These are phyloP conservation scores for Coniochaeta pulveracea DNA, from an alignment of 2,329 filamentous ascomycete genomes.

Conservation along the genomic window DNA sequence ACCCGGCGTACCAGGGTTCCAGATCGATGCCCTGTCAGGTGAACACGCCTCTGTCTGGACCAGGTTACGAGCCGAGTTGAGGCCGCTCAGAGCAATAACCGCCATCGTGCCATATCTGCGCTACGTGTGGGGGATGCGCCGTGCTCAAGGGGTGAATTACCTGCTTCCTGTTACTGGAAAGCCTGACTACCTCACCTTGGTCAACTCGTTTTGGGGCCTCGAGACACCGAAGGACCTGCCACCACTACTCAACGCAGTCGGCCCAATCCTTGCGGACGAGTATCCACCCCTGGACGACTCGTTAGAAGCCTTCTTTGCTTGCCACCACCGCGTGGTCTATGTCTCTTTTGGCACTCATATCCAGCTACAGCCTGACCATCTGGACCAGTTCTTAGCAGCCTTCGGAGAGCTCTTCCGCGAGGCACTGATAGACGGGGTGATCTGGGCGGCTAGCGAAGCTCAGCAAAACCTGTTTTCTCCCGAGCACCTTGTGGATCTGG, in stretches of 20 bases:
- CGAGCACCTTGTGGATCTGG: slow-evolving; percentile 9
- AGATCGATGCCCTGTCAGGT: slow-evolving; percentile 24
- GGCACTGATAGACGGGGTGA: slow-evolving; percentile 24
- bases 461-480: slow-evolving; percentile 11
- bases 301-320: slow-evolving; percentile 17
- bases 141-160: slow-evolving; percentile 19
- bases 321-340: slow-evolving; percentile 23
- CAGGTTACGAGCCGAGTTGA: slow-evolving; percentile 23
- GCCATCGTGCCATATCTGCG: slow-evolving; percentile 16
- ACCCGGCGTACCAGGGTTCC: slow-evolving; percentile 28
- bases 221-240: slow-evolving; percentile 29
- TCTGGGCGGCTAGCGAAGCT: slow-evolving; percentile 22
- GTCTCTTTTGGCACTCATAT: slow-evolving; percentile 30
- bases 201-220: slow-evolving; percentile 31
- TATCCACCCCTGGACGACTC: slow-evolving; percentile 18
- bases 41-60: slow-evolving; percentile 25
- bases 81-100: slow-evolving; percentile 18
- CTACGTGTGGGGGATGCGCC: slow-evolving; percentile 22
- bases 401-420: slow-evolving; percentile 15
- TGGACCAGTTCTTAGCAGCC: slow-evolving; percentile 20
- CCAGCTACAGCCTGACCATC: slow-evolving; percentile 16
- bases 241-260: slow-evolving; percentile 24
- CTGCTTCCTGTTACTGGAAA: slow-evolving; percentile 18
- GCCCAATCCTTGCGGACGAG: slow-evolving; percentile 25
- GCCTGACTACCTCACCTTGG: slow-evolving; percentile 27